These are phyloP conservation scores for Carpinus viminea DNA, from an alignment of 306 rosid genomes.

Conservation along the genomic window DNA sequence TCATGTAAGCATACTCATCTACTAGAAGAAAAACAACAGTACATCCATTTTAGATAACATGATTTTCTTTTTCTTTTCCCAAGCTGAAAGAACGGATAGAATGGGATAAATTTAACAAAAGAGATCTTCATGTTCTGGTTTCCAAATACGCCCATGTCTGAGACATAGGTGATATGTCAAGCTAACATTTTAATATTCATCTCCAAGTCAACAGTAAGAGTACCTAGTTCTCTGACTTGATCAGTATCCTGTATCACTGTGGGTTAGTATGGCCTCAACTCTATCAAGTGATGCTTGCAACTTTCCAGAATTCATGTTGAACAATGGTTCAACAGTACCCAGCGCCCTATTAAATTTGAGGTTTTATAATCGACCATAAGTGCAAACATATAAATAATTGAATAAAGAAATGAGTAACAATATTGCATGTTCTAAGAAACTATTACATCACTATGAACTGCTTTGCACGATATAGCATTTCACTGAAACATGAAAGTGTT, in stretches of 20 bases:
- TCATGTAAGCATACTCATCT: constrained; percentile 8
- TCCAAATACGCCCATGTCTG: background rate
- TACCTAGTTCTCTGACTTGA: background rate
- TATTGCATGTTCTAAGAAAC: constrained; percentile 1
- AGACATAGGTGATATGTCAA: background rate
- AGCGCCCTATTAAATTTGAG: constrained; percentile 52
- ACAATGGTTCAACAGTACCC: constrained; percentile 83
- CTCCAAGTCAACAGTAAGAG: background rate
- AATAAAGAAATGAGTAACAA: constrained; percentile 7
- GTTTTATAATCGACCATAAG: background rate
- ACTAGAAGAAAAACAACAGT: background rate
- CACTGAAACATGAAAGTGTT: background rate
- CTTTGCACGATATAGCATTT: background rate
- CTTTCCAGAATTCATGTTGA: constrained; percentile 86
- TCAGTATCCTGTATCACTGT: constrained; percentile 40
- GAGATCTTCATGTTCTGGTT: background rate
- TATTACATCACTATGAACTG: background rate
- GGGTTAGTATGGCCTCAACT: constrained; percentile 83
- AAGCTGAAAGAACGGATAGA: too few relatives aligned
- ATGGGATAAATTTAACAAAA: background rate
- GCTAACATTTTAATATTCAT: background rate
- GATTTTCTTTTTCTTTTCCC: background rate
- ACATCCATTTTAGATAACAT: background rate
- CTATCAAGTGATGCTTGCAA: constrained; percentile 90
- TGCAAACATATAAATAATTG: constrained; percentile 11